Evolutionary conservation across 495 filamentous ascomycete species (phyloP).

Genomic region (Saxophila tyrrhenica): DNA sequence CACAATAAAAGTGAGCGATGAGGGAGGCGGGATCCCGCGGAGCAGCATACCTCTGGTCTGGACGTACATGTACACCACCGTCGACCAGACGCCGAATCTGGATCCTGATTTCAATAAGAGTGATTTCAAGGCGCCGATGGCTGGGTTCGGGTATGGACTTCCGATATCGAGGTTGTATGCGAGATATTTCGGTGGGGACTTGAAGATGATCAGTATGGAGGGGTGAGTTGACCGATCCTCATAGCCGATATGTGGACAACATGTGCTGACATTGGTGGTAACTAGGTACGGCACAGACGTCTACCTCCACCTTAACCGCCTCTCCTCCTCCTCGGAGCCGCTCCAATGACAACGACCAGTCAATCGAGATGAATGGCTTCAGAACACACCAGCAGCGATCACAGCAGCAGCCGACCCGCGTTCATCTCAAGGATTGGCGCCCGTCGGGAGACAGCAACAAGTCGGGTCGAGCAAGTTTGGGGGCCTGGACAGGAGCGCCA

Average conservation of each 20-base stretch:
- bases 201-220: slow-evolving; percentile 98
- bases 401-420: slow-evolving; percentile 7
- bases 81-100: slow-evolving; percentile 85
- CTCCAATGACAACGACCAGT: slow-evolving; percentile 97
- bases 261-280: background rate
- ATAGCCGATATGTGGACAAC: too few relatives aligned
- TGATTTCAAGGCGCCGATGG: slow-evolving; percentile 99
- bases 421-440: slow-evolving; percentile 74
- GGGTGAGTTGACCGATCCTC: slow-evolving; percentile 50
- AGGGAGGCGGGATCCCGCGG: slow-evolving; percentile 88
- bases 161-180: slow-evolving; percentile 91
- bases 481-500: slow-evolving; percentile 6
- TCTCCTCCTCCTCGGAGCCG: slow-evolving; percentile 90
- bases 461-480: background rate
- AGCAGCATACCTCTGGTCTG: slow-evolving; percentile 89
- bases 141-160: slow-evolving; percentile 91
- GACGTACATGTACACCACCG: slow-evolving; percentile 99
- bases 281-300: slow-evolving; percentile 92
- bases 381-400: slow-evolving; percentile 12
- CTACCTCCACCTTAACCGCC: slow-evolving; percentile 91
- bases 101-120: slow-evolving; percentile 98
- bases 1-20: slow-evolving; percentile 93
- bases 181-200: slow-evolving; percentile 90
- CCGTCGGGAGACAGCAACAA: slow-evolving; percentile 9
- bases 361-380: slow-evolving; percentile 63